Evolutionary conservation across 2,329 filamentous ascomycete species (phyloP), one percentile per base, ranked within the genome.

Genomic region (Leptographium wingfieldii): DNA sequence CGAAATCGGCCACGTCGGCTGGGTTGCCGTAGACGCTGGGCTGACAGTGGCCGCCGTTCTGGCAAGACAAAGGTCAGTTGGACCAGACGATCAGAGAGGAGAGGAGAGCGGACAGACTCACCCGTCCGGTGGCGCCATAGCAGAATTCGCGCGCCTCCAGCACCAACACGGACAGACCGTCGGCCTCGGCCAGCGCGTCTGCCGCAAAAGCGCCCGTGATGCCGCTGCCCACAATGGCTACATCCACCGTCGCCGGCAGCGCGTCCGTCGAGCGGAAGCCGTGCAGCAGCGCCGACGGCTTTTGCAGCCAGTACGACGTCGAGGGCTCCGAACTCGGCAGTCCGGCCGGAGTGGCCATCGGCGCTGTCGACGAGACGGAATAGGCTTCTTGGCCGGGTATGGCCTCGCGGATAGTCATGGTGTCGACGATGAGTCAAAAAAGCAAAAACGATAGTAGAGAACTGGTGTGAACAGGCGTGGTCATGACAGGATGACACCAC

Each of bases 51-150:
- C 84, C 84, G 58, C 84, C 84, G 68, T 86, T 86, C 80, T 85
- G 62, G 3, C 49, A 29, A 48, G 53, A 38, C 55, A 40, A 31
- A 22, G 7, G 31, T 31, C 31, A 31, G 31, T 7, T 31, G 31
- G 38, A 16, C 5, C 38, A 40, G 38, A 40, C 3, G 38, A 40
- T 40, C 38, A 6, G 38, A 40, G 35, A 22, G 16, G 5, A 25
- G 40, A 5, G 49, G 22, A 22, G 22, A 22, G 22, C 22, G 22
- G 22, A 22, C 29, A 40, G 55, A 76, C 83, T 77, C 68, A 88
- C 86, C 68, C 88, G 74, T n/a, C 88, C 88, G 1, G 88, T 92
- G n/a, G 88, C 88, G 22, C 88, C 88, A 81, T 82, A 91, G 68
- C 88, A 92, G 4, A 85, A 87, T 74, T 92, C 88, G 66, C 88